These are phyloP conservation scores for Tubosaeta brunneosetosa DNA, from an alignment of 768 basidiomycete genomes.

Conservation along the genomic window DNA sequence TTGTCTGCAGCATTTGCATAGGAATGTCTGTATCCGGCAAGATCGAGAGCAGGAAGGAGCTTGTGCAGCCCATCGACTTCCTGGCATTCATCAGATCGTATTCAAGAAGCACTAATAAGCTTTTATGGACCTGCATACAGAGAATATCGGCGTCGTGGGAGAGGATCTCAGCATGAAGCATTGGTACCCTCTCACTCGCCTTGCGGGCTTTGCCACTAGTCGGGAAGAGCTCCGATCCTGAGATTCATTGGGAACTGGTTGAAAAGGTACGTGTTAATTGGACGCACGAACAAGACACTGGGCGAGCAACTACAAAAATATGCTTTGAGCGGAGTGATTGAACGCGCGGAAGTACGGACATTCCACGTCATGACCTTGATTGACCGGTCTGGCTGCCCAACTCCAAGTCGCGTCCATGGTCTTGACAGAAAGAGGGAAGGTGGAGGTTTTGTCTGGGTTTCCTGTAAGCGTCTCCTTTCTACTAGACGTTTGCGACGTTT, in stretches of 20 bases:
- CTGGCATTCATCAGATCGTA: constrained; percentile 35
- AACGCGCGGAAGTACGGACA: constrained; percentile 43
- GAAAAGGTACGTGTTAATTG: background rate
- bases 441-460: constrained; percentile 8
- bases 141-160: constrained; percentile 72
- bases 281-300: constrained; percentile 76
- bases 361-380: constrained; percentile 79
- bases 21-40: constrained; percentile 58
- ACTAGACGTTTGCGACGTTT: constrained; percentile 41
- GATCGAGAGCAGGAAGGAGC: constrained; percentile 61
- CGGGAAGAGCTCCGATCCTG: constrained; percentile 80
- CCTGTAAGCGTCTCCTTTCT: constrained; percentile 37
- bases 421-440: constrained; percentile 16
- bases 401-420: constrained; percentile 34
- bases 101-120: background rate
- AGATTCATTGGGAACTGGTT: background rate
- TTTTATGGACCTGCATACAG: constrained; percentile 69
- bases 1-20: constrained; percentile 72
- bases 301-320: constrained; percentile 55
- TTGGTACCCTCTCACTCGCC: constrained; percentile 63
- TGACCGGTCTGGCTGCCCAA: background rate
- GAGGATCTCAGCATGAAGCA: constrained; percentile 74
- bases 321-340: background rate
- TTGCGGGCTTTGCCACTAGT: constrained; percentile 77
- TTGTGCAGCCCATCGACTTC: constrained; percentile 84